phyloP scores from a whole-genome alignment of 2,329 filamentous ascomycete genomes.

The Colletotrichum echinochloae region DNA sequence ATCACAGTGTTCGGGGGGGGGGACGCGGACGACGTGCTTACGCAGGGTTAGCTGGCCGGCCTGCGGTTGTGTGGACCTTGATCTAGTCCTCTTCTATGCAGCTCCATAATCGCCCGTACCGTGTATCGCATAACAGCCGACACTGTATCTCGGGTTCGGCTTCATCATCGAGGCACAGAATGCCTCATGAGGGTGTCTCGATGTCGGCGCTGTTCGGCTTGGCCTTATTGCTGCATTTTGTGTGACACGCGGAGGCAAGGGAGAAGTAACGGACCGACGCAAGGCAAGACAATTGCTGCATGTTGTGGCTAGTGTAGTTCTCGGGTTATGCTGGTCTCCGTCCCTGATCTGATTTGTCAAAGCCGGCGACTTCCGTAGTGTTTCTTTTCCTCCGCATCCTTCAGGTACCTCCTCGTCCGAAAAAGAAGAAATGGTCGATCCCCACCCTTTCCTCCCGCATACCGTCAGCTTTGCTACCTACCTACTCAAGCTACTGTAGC shows the following conservation, averaged over 20 bases:
- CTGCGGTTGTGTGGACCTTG: background rate
- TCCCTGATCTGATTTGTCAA: background rate
- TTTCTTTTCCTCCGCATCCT: background rate
- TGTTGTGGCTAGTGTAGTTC: background rate
- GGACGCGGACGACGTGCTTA: background rate
- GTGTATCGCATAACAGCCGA: slow-evolving; percentile 20
- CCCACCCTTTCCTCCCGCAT: too few relatives aligned
- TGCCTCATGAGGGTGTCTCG: background rate
- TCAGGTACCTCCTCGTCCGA: background rate
- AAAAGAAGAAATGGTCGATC: background rate
- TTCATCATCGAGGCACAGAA: slow-evolving; percentile 10
- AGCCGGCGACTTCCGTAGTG: background rate
- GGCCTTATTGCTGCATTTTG: background rate
- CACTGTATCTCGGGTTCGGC: slow-evolving; percentile 31
- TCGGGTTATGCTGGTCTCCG: background rate
- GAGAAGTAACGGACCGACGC: background rate
- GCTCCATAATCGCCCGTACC: slow-evolving; percentile 29
- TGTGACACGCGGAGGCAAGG: background rate
- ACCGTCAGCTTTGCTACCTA: too few relatives aligned
- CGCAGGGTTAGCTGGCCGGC: background rate
- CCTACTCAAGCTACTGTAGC: too few relatives aligned
- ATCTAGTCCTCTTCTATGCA: background rate
- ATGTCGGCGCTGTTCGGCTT: background rate
- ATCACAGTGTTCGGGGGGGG: background rate
- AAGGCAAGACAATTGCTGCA: background rate